These are phyloP conservation scores for Skeletonema grethae DNA, from an alignment of 108 stramenopile genomes.

Conservation along the genomic window DNA sequence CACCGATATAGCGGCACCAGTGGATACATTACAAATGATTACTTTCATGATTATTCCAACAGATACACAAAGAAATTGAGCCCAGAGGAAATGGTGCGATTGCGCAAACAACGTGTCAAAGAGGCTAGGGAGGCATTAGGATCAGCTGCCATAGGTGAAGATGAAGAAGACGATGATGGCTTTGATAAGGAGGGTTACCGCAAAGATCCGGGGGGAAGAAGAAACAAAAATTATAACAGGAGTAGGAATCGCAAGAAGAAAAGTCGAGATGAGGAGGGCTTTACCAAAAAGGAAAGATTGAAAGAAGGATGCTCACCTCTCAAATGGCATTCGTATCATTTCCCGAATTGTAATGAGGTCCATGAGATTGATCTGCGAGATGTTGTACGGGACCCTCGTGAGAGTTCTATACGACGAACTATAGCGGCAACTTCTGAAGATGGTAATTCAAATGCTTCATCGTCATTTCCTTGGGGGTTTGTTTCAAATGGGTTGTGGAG, in stretches of 20 bases:
- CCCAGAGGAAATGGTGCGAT: conserved; percentile 14
- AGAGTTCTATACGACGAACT: background rate
- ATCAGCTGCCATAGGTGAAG: conserved; percentile 18
- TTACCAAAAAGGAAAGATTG: conserved; percentile 20
- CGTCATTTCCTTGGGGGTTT: conserved; percentile 47
- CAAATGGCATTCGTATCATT: conserved; percentile 66
- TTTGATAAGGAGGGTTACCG: conserved; percentile 8
- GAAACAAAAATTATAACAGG: conserved; percentile 8
- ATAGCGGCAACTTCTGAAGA: background rate
- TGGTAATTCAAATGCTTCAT: conserved; percentile 1
- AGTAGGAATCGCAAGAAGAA: background rate
- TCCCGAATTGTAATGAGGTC: conserved; percentile 72
- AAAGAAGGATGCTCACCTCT: conserved; percentile 32
- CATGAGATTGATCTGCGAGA: conserved; percentile 70
- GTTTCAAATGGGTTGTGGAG: conserved; percentile 73
- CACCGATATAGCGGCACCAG: background rate
- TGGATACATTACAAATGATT: background rate
- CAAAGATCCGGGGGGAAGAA: conserved; percentile 24
- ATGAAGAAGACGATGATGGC: conserved; percentile 3
- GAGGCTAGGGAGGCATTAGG: conserved; percentile 45
- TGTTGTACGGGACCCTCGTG: conserved; percentile 25
- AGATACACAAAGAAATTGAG: background rate
- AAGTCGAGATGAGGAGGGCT: conserved; percentile 2
- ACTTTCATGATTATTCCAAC: background rate
- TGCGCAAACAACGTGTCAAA: conserved; percentile 24